Evolutionary conservation across 108 stramenopile species (phyloP).

Genomic region (Mayamaea pseudoterrestris): DNA sequence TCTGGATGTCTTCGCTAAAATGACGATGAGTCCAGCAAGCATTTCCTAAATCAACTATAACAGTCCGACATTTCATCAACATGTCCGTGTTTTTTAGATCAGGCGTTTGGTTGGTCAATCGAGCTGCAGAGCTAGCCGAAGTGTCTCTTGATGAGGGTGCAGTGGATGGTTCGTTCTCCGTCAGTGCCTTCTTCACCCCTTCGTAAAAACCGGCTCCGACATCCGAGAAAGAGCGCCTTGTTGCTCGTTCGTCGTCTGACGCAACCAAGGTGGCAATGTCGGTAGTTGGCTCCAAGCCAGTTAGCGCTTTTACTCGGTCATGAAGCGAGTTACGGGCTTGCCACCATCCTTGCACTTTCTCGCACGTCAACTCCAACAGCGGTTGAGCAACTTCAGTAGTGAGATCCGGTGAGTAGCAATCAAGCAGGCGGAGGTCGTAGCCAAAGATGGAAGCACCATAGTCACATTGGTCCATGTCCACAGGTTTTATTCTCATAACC

Average conservation of each 20-base stretch:
- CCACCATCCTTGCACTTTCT: conserved; percentile 61
- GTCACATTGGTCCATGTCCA: conserved; percentile 12
- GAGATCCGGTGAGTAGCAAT: no score
- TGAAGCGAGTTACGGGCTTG: conserved; percentile 58
- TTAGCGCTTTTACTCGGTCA: conserved; percentile 51
- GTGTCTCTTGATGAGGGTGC: conserved; percentile 14
- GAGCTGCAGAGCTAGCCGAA: conserved; percentile 27
- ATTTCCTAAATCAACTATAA: conserved; percentile 96
- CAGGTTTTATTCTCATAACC: conserved; percentile 38
- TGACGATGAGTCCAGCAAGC: conserved; percentile 97
- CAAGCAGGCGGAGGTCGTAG: conserved; percentile 65
- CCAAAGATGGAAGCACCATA: conserved; percentile 52
- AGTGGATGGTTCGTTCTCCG: conserved; percentile 8
- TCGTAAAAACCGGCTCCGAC: conserved; percentile 21
- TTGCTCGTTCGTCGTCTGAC: conserved; percentile 10
- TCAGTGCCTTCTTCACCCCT: conserved; percentile 27
- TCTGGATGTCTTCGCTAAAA: conserved; percentile 98
- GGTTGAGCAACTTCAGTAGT: conserved; percentile 55
- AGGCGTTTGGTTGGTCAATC: conserved; percentile 42
- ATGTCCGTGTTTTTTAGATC: conserved; percentile 54
- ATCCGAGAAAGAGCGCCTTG: conserved; percentile 8
- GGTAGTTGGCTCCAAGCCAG: conserved; percentile 52
- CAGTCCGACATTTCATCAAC: conserved; percentile 51
- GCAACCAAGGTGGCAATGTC: conserved; percentile 28
- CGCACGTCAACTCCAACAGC: conserved; percentile 29